Percentiles rank a stretch among this genome's conserved stretches.
These are phyloP conservation scores for Medicago ruthenica DNA, from an alignment of 306 rosid species.

Conservation along the genomic window DNA sequence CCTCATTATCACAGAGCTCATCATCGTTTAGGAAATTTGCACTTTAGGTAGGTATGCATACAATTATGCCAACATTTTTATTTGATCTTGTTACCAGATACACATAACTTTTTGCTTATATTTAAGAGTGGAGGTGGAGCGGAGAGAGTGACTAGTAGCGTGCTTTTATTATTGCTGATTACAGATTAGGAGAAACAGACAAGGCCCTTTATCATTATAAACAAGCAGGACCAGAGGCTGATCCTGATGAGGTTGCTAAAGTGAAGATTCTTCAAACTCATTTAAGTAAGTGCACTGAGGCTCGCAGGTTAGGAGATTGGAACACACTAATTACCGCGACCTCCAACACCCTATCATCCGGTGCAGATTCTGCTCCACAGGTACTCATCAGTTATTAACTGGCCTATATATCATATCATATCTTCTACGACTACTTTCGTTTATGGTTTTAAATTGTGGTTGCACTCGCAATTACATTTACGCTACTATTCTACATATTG, in stretches of 20 bases:
- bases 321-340: conserved; percentile 68
- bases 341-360: conserved; percentile 49
- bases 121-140: neutral
- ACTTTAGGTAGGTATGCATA: conserved; percentile 58
- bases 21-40: conserved; percentile 78
- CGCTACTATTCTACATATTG: neutral
- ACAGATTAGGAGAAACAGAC: conserved; percentile 82
- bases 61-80: neutral
- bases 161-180: neutral
- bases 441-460: neutral
- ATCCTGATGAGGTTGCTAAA: conserved; percentile 73
- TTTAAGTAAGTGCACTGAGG: conserved; percentile 74
- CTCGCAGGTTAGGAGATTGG: conserved; percentile 82
- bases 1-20: conserved; percentile 90
- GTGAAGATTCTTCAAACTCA: conserved; percentile 63
- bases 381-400: conserved; percentile 34
- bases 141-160: neutral
- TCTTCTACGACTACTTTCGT: neutral
- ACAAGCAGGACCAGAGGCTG: conserved; percentile 85
- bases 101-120: neutral
- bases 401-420: neutral
- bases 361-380: conserved; percentile 88
- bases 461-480: neutral
- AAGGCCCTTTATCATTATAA: conserved; percentile 80
- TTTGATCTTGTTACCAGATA: neutral